phyloP scores from a whole-genome alignment of 208 protist species.

The Porcisia deanei region DNA sequence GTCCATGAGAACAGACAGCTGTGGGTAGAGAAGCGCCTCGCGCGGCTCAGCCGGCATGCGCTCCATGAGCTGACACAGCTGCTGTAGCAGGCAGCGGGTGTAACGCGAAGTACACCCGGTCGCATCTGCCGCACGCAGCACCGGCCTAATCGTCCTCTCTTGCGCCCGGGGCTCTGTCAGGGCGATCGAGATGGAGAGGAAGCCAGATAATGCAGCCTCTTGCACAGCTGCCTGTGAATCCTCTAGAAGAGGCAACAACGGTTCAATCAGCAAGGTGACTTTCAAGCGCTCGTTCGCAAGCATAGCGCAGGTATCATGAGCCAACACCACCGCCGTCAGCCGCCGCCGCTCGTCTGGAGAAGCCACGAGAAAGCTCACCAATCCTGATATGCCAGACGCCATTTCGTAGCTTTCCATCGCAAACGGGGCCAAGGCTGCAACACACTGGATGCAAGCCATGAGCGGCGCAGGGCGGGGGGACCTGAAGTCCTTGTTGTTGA shows the following conservation, averaged over 20 bases:
- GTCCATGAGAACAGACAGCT: slow-evolving; percentile 54
- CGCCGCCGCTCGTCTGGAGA: slow-evolving; percentile 34
- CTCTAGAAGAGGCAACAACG: slow-evolving; percentile 49
- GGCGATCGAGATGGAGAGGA: slow-evolving; percentile 39
- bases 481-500: slow-evolving; percentile 14
- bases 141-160: slow-evolving; percentile 46
- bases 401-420: slow-evolving; percentile 36
- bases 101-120: slow-evolving; percentile 55
- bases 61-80: slow-evolving; percentile 51
- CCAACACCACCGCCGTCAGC: slow-evolving; percentile 48
- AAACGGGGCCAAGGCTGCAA: slow-evolving; percentile 32
- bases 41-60: slow-evolving; percentile 69
- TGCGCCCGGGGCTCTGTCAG: slow-evolving; percentile 43
- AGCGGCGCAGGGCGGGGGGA: slow-evolving; percentile 21
- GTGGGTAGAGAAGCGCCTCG: slow-evolving; percentile 62
- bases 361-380: slow-evolving; percentile 41
- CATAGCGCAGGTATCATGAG: slow-evolving; percentile 41
- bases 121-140: slow-evolving; percentile 39
- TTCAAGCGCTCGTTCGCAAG: slow-evolving; percentile 40
- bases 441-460: slow-evolving; percentile 33
- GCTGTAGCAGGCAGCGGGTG: slow-evolving; percentile 42
- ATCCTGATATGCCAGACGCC: slow-evolving; percentile 42
- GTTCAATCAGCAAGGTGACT: slow-evolving; percentile 41
- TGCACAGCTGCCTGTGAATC: slow-evolving; percentile 50
- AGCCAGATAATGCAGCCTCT: slow-evolving; percentile 52